Conservation (phyloP, 257 asterid species). For the Fraxinus cuspidata region DNA sequence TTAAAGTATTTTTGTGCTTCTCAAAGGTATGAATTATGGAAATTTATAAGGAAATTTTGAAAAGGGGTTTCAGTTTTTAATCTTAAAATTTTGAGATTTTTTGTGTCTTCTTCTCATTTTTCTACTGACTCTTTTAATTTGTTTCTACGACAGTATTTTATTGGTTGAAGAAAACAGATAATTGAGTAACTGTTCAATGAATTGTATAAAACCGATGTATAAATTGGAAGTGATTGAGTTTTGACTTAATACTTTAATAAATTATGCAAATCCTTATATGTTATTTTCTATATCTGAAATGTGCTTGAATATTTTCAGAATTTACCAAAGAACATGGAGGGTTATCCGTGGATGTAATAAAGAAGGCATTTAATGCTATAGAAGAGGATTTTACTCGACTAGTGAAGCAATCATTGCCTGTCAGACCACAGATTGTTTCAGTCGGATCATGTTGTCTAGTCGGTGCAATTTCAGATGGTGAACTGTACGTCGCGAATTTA, state of each 20-base stretch:
- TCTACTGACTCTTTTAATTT: background rate
- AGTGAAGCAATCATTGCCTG: conserved; percentile 64
- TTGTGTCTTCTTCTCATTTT: background rate
- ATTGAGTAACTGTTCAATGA: background rate
- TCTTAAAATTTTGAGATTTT: background rate
- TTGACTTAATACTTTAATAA: background rate
- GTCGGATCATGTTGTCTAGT: conserved; percentile 91
- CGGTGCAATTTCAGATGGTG: conserved; percentile 80
- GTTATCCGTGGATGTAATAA: conserved; percentile 73
- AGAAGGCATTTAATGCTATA: conserved; percentile 79
- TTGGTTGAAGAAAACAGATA: background rate
- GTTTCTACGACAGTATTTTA: background rate
- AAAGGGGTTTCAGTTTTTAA: background rate
- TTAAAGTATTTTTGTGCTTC: background rate
- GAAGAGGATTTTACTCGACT: conserved; percentile 88
- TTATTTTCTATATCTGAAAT: background rate
- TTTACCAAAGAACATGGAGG: conserved; percentile 90
- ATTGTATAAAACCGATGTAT: background rate
- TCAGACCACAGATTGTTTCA: conserved; percentile 76
- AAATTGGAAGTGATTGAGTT: background rate
- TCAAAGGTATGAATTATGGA: background rate
- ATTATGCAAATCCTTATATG: background rate
- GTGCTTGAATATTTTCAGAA: conserved; percentile 43
- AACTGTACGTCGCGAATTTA: conserved; percentile 77
- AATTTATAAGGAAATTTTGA: background rate